These are phyloP conservation scores for Entomortierella beljakovae DNA, from an alignment of 192 early-diverging fungal genomes.

Conservation along the genomic window DNA sequence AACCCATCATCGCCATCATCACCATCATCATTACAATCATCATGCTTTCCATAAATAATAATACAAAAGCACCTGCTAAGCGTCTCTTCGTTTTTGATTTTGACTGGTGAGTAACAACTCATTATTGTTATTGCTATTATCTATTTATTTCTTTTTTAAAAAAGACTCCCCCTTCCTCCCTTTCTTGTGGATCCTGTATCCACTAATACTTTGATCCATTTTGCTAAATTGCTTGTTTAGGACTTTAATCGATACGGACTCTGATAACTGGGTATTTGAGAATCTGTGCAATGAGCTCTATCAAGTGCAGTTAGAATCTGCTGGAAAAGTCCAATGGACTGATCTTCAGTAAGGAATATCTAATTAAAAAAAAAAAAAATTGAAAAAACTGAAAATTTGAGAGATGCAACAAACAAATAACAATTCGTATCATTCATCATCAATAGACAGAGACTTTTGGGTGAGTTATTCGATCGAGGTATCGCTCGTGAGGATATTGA, in stretches of 20 bases:
- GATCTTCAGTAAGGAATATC: conserved; percentile 64
- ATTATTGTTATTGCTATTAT: background rate
- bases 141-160: too few relatives aligned
- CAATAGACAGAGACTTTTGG: conserved; percentile 25
- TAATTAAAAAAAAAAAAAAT: background rate
- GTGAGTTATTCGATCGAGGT: conserved; percentile 22
- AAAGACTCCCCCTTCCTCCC: too few relatives aligned
- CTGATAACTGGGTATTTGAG: conserved; percentile 63
- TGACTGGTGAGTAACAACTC: conserved; percentile 64
- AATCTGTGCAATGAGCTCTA: conserved; percentile 50
- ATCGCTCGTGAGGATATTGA: conserved; percentile 20
- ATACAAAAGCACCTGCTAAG: conserved; percentile 9
- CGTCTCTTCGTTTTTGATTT: conserved; percentile 73
- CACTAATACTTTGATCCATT: background rate
- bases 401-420: background rate
- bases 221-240: conserved; percentile 5
- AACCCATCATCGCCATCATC: conserved; percentile 3
- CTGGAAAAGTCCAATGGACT: conserved; percentile 64
- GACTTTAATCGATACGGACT: conserved; percentile 73
- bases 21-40: too few relatives aligned
- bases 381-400: background rate
- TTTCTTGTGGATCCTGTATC: too few relatives aligned
- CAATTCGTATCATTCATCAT: background rate
- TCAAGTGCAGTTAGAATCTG: conserved; percentile 33
- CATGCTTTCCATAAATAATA: conserved; percentile 25